A percentile compares a stretch with the other conserved stretches of the same genome.
Evolutionary conservation across 2,329 filamentous ascomycete genomes (phyloP).

Genomic region (Didymella lethalis): DNA sequence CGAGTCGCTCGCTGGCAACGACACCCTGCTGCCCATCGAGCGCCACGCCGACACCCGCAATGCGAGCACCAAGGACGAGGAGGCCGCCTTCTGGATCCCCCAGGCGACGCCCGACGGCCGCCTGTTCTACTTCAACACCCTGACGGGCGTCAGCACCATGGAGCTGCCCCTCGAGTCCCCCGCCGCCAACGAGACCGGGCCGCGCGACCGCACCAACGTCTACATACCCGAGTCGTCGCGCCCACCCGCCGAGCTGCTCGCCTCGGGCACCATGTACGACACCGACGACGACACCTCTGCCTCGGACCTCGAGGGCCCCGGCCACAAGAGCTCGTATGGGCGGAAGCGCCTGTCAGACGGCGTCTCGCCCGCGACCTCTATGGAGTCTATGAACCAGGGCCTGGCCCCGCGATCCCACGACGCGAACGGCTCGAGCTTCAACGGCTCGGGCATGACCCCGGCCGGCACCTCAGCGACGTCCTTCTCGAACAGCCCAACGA

Average conservation of each 20-base stretch:
- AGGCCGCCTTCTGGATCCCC: conserved; percentile 97
- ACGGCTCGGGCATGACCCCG: conserved; percentile 55
- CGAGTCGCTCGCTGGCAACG: conserved; percentile 54
- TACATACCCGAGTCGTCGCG: conserved; percentile 88
- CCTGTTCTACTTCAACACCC: conserved; percentile 97
- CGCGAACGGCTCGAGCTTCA: conserved; percentile 54
- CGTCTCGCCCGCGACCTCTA: conserved; percentile 85
- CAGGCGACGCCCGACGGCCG: conserved; percentile 93
- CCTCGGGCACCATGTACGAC: conserved; percentile 83
- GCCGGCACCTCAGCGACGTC: conserved; percentile 63
- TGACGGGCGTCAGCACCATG: conserved; percentile 94
- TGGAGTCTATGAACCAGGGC: conserved; percentile 83
- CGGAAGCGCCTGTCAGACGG: conserved; percentile 72
- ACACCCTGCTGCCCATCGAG: conserved; percentile 69
- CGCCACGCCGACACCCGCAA: conserved; percentile 57
- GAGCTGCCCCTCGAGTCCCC: conserved; percentile 94
- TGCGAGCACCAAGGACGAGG: conserved; percentile 70
- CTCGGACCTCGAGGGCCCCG: conserved; percentile 79
- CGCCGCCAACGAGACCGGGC: conserved; percentile 80
- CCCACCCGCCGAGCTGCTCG: conserved; percentile 90
- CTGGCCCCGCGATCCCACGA: conserved; percentile 65
- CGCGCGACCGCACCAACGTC: conserved; percentile 86
- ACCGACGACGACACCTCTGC: conserved; percentile 91
- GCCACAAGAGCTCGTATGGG: conserved; percentile 72
- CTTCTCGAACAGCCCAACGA: conserved; percentile 59